Conservation (phyloP, 345 rosid genomes). For the Eucalyptus curtisii region DNA sequence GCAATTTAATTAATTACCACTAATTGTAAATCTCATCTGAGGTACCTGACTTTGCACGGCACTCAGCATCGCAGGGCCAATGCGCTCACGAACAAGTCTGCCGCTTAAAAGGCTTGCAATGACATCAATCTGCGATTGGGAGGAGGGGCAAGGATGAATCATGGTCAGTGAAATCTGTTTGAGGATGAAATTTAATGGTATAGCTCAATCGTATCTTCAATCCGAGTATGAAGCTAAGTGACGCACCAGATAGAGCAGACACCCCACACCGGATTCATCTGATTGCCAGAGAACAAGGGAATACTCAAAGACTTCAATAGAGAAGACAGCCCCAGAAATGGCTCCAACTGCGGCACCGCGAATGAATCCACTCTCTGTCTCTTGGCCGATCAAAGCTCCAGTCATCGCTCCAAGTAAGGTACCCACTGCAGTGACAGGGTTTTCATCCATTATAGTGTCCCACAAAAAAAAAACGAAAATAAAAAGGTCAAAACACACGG, state of each 20-base stretch:
- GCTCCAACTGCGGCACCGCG: slow-evolving; percentile 98
- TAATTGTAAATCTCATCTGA: neutral
- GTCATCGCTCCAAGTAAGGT: slow-evolving; percentile 96
- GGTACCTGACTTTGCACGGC: slow-evolving; percentile 98
- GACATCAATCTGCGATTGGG: slow-evolving; percentile 70
- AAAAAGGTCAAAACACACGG: neutral
- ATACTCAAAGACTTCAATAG: slow-evolving; percentile 96
- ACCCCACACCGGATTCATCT: slow-evolving; percentile 80
- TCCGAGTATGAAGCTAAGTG: neutral
- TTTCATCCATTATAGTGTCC: neutral
- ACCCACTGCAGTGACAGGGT: slow-evolving; percentile 49
- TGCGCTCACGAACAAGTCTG: slow-evolving; percentile 91
- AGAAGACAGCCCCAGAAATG: slow-evolving; percentile 98
- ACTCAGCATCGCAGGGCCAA: slow-evolving; percentile 98
- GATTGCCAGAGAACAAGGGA: slow-evolving; percentile 95
- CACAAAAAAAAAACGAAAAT: neutral
- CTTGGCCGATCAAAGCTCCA: slow-evolving; percentile 99
- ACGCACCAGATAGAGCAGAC: slow-evolving; percentile 91
- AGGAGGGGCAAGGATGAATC: neutral
- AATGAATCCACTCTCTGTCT: slow-evolving; percentile 96
- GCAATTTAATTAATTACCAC: neutral
- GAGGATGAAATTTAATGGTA: neutral
- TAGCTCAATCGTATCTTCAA: neutral
- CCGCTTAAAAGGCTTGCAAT: slow-evolving; percentile 96
- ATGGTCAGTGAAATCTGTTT: neutral